A percentile compares a stretch with the other conserved stretches of the same genome.
Evolutionary conservation across 2,329 filamentous ascomycete species (phyloP).

Genomic region (Colletotrichum sp.): DNA sequence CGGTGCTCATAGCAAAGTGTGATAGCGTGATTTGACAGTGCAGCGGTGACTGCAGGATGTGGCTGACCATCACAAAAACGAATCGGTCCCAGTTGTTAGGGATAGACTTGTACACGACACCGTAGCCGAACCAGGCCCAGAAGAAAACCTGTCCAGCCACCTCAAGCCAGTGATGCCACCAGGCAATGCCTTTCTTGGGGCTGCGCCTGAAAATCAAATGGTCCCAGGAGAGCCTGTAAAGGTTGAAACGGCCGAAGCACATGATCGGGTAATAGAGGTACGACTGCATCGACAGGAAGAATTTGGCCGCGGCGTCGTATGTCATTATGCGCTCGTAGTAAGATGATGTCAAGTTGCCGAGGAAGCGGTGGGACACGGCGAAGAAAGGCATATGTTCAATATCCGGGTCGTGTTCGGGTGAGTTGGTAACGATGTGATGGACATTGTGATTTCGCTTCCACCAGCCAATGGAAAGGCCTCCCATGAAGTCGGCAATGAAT

Average conservation of each 20-base stretch:
- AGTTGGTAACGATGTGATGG: slow-evolving; percentile 95
- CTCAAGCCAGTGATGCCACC: slow-evolving; percentile 87
- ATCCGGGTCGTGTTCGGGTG: slow-evolving; percentile 93
- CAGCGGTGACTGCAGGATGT: slow-evolving; percentile 80
- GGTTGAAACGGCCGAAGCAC: slow-evolving; percentile 83
- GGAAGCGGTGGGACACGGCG: slow-evolving; percentile 82
- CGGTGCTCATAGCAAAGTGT: slow-evolving; percentile 92
- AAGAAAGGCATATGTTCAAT: slow-evolving; percentile 93
- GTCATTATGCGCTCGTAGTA: slow-evolving; percentile 84
- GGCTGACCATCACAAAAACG: slow-evolving; percentile 78
- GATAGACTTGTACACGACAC: slow-evolving; percentile 75
- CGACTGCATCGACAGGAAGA: slow-evolving; percentile 75
- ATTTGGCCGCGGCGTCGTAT: slow-evolving; percentile 76
- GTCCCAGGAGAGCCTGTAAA: slow-evolving; percentile 82
- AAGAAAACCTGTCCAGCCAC: slow-evolving; percentile 78
- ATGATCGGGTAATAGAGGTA: slow-evolving; percentile 86
- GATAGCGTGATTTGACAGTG: slow-evolving; percentile 92
- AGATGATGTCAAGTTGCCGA: slow-evolving; percentile 74
- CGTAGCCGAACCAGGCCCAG: slow-evolving; percentile 87
- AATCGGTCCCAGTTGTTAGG: slow-evolving; percentile 73
- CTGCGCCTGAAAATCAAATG: slow-evolving; percentile 75
- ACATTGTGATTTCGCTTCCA: slow-evolving; percentile 98
- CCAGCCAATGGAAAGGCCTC: slow-evolving; percentile 91
- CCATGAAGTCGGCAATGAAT: slow-evolving; percentile 86
- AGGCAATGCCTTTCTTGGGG: slow-evolving; percentile 76